Percentiles rank a stretch among this genome's conserved stretches.
phyloP scores from a whole-genome alignment of 192 early-diverging fungal genomes.

The Chytriomyces confervae region DNA sequence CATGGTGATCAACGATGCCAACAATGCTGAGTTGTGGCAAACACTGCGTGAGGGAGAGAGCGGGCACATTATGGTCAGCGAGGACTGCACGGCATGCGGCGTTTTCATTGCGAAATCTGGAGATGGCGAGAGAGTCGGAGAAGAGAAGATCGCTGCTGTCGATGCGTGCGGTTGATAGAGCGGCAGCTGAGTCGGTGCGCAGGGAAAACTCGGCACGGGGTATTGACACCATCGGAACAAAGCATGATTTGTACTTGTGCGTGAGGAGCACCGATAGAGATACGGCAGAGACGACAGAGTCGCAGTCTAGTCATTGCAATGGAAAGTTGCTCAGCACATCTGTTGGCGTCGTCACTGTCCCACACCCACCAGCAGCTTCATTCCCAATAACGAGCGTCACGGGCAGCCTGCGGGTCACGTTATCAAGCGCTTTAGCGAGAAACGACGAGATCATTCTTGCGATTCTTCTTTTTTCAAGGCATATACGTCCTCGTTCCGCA shows the following conservation, averaged over 20 bases:
- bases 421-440: not conserved
- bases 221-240: conserved; percentile 67
- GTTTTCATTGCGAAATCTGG: conserved; percentile 47
- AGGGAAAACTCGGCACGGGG: conserved; percentile 64
- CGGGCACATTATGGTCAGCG: conserved; percentile 74
- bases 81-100: conserved; percentile 62
- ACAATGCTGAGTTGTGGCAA: conserved; percentile 38
- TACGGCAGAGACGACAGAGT: conserved; percentile 68
- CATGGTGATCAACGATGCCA: conserved; percentile 76
- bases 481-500: not conserved
- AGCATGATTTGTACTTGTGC: conserved; percentile 17
- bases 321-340: too few species aligned
- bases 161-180: conserved; percentile 38
- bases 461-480: conserved; percentile 1
- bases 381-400: conserved; percentile 69
- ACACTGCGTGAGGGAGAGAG: conserved; percentile 33
- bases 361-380: conserved; percentile 70
- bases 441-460: not conserved
- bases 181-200: conserved; percentile 65
- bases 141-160: not conserved
- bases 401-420: not conserved
- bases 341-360: too few species aligned
- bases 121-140: not conserved
- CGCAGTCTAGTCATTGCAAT: conserved; percentile 59
- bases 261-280: conserved; percentile 57